Evolutionary conservation across 306 rosid genomes (phyloP).

Genomic region (Sindora glabra): DNA sequence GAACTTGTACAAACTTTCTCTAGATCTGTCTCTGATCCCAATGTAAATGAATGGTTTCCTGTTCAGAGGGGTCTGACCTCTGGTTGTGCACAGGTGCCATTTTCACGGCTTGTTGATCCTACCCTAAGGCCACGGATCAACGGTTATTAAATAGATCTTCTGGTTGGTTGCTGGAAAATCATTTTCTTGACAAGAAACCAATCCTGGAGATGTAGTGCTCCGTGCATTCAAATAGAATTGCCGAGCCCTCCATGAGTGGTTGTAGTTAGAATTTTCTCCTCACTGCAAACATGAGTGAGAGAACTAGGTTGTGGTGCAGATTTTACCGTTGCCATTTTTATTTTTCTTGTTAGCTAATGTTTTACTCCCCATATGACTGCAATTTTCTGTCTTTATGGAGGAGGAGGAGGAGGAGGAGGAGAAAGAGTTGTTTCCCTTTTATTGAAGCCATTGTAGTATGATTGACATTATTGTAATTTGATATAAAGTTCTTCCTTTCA

Average conservation of each 20-base stretch:
- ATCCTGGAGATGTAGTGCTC: conserved; percentile 15
- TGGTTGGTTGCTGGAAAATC: conserved; percentile 10
- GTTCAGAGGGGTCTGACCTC: conserved; percentile 45
- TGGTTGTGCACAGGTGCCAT: conserved; percentile 59
- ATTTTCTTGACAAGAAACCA: background rate
- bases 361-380: conserved; percentile 14
- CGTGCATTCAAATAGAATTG: conserved; percentile 23
- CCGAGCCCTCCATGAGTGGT: conserved; percentile 9
- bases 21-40: conserved; percentile 73
- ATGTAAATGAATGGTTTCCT: conserved; percentile 37
- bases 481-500: background rate
- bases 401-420: conserved; percentile 16
- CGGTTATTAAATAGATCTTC: conserved; percentile 54
- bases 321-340: conserved; percentile 8
- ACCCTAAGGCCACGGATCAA: conserved; percentile 82
- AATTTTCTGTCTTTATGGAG: conserved; percentile 8
- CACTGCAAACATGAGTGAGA: conserved; percentile 18
- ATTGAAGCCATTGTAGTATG: conserved; percentile 7
- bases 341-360: background rate
- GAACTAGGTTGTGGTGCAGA: conserved; percentile 17
- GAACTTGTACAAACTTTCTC: conserved; percentile 97
- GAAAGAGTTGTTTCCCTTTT: conserved; percentile 10
- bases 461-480: background rate
- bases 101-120: conserved; percentile 80
- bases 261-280: conserved; percentile 15